Conservation (phyloP, 805 yeast species). For the Lipomyces mesembrius region DNA sequence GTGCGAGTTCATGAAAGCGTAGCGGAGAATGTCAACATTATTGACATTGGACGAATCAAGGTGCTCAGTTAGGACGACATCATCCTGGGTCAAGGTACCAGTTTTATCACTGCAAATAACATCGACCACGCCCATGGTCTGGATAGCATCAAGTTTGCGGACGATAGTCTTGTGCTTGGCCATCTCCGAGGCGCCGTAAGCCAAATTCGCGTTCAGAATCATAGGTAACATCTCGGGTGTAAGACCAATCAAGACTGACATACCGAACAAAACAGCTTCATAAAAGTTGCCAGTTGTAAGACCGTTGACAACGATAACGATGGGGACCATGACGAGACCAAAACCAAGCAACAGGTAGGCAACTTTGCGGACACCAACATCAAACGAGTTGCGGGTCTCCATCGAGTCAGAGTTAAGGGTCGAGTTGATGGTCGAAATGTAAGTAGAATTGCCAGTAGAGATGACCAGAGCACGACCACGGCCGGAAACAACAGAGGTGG, state of each 20-base stretch:
- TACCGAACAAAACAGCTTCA: conserved; percentile 37
- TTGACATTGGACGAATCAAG: conserved; percentile 26
- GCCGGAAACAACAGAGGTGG: conserved; percentile 37
- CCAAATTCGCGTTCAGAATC: conserved; percentile 38
- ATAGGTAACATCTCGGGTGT: conserved; percentile 38
- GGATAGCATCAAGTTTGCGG: conserved; percentile 37
- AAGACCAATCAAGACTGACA: conserved; percentile 36
- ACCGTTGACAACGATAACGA: conserved; percentile 37
- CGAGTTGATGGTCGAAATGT: conserved; percentile 39
- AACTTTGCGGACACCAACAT: conserved; percentile 37
- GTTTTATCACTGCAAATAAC: conserved; percentile 60
- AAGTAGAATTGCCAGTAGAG: conserved; percentile 33
- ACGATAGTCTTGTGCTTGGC: conserved; percentile 38
- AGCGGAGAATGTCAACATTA: conserved; percentile 27
- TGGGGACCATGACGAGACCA: conserved; percentile 37
- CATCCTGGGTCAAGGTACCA: conserved; percentile 52
- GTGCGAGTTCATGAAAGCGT: conserved; percentile 33
- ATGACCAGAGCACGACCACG: conserved; percentile 37
- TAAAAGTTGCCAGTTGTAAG: conserved; percentile 36
- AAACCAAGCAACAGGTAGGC: conserved; percentile 37
- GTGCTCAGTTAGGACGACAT: conserved; percentile 34
- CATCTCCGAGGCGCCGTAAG: conserved; percentile 38
- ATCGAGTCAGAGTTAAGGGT: conserved; percentile 37
- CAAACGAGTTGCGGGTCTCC: conserved; percentile 38
- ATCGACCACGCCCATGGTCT: conserved; percentile 62